Evolutionary conservation across 495 filamentous ascomycete species (phyloP).

Genomic region (Lophiostoma macrostomum): DNA sequence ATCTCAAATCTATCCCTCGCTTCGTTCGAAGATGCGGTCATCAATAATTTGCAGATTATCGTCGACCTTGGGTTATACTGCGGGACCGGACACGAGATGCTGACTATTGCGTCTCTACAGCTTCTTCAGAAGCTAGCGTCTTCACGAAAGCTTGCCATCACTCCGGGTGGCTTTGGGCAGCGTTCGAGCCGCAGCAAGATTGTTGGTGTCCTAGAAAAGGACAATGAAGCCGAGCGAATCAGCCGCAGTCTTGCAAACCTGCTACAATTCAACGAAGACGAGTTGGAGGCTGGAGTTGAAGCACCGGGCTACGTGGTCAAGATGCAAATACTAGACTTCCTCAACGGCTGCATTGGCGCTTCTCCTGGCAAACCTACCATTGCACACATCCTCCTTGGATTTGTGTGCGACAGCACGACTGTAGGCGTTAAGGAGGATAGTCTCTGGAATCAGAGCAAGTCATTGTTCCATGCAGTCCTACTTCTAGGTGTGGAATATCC

Average conservation of each 20-base stretch:
- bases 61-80: conserved; percentile 79
- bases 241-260: conserved; percentile 63
- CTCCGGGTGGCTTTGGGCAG: conserved; percentile 33
- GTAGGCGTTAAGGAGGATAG: conserved; percentile 62
- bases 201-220: conserved; percentile 70
- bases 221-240: conserved; percentile 66
- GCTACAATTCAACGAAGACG: conserved; percentile 58
- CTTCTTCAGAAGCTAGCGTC: conserved; percentile 81
- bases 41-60: conserved; percentile 72
- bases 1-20: conserved; percentile 71
- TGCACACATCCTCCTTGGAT: conserved; percentile 87
- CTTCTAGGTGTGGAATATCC: conserved; percentile 62
- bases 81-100: conserved; percentile 69
- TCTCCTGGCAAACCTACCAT: conserved; percentile 72
- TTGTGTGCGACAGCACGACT: conserved; percentile 65
- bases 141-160: conserved; percentile 64
- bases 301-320: conserved; percentile 72
- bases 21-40: conserved; percentile 87
- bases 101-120: conserved; percentile 72
- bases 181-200: conserved; percentile 67
- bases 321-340: conserved; percentile 71
- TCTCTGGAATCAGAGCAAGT: conserved; percentile 61
- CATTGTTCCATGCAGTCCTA: conserved; percentile 80
- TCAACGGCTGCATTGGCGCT: conserved; percentile 71
- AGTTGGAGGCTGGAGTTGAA: conserved; percentile 60